Evolutionary conservation across 2,329 filamentous ascomycete genomes (phyloP).

Genomic region (Scedosporium apiospermum): DNA sequence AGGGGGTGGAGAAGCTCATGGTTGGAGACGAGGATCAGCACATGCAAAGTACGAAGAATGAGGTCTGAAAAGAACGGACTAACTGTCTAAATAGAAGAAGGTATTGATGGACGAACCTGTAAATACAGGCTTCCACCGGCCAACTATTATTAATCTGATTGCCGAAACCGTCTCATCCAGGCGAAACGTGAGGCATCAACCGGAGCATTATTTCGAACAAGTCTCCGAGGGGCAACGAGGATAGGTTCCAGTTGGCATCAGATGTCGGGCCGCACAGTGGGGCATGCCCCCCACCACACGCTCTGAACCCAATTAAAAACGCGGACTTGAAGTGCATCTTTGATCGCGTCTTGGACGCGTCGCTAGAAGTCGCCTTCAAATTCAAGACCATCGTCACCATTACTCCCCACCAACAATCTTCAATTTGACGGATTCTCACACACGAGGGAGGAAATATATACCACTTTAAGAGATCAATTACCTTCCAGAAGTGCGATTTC

Average conservation of each 20-base stretch:
- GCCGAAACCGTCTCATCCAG: too few relatives aligned
- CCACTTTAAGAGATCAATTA: not conserved
- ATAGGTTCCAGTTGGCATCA: too few relatives aligned
- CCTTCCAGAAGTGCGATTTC: not conserved
- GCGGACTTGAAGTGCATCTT: slow-evolving; percentile 1
- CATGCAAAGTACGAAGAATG: too few relatives aligned
- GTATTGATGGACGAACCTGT: too few relatives aligned
- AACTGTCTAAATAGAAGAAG: not conserved
- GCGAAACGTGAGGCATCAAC: too few relatives aligned
- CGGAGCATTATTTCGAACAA: too few relatives aligned
- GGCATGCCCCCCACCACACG: not conserved
- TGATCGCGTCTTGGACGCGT: slow-evolving; percentile 2
- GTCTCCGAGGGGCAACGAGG: too few relatives aligned
- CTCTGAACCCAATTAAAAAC: not conserved
- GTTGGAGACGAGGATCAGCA: not conserved
- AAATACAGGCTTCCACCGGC: too few relatives aligned
- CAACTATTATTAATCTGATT: too few relatives aligned
- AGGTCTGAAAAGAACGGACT: not conserved
- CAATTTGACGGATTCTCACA: not conserved
- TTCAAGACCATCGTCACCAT: not conserved
- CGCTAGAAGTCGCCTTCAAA: not conserved
- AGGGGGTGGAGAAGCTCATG: not conserved
- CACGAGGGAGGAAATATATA: not conserved
- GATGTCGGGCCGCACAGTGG: not conserved
- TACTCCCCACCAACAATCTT: not conserved